A percentile compares a stretch with the other conserved stretches of the same genome.
Conservation (phyloP, 148 eudicot species). For the Pouteria glomerata region DNA sequence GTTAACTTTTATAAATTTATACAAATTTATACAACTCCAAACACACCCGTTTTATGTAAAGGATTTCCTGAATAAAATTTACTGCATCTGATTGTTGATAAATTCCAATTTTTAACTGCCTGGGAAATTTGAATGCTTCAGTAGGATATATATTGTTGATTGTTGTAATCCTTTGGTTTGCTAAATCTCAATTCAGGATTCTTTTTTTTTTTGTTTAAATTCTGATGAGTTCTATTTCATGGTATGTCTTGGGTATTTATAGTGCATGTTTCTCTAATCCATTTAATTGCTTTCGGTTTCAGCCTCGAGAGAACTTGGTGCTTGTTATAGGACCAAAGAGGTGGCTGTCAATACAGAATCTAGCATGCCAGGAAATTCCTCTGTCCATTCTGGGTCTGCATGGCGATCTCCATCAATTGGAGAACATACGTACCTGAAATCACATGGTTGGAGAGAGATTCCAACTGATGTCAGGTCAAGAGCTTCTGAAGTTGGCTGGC, state of each 20-base stretch:
- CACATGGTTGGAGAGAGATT: slow-evolving; percentile 38
- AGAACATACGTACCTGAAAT: slow-evolving; percentile 30
- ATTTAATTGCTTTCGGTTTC: slow-evolving; percentile 32
- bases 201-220: background rate
- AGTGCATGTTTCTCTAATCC: background rate
- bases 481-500: slow-evolving; percentile 40
- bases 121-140: background rate
- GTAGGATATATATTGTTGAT: background rate
- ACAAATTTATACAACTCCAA: too few species aligned
- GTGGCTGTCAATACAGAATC: slow-evolving; percentile 31
- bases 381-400: slow-evolving; percentile 34
- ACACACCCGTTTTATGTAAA: background rate
- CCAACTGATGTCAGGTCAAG: slow-evolving; percentile 31
- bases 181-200: background rate
- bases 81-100: background rate
- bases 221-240: slow-evolving; percentile 6
- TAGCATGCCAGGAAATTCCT: slow-evolving; percentile 31
- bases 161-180: background rate
- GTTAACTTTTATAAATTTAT: too few species aligned
- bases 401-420: slow-evolving; percentile 44
- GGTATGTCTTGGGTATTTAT: background rate
- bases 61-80: background rate
- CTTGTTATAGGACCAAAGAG: slow-evolving; percentile 34
- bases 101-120: background rate
- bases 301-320: slow-evolving; percentile 44